Percentiles rank a stretch among this genome's conserved stretches.
Conservation (phyloP, 1,284 basidiomycete species). For the Inonotus obliquus region DNA sequence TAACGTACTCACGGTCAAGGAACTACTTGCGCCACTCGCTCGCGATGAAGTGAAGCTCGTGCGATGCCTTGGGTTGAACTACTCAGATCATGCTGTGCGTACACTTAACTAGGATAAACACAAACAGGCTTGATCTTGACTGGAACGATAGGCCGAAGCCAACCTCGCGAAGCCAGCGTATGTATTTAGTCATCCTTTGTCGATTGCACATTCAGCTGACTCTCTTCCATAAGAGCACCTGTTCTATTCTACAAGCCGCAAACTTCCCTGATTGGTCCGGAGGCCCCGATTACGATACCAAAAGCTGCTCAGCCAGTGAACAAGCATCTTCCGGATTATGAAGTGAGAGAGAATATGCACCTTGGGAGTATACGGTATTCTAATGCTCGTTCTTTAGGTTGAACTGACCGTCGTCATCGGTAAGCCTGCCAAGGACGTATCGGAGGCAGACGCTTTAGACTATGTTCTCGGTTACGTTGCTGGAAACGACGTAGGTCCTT, state of each 20-base stretch:
- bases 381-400: conserved; percentile 30
- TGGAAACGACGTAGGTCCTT: conserved; percentile 64
- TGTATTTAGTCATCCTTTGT: conserved; percentile 22
- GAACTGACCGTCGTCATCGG: conserved; percentile 86
- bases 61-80: conserved; percentile 78
- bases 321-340: conserved; percentile 79
- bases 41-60: conserved; percentile 63
- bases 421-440: conserved; percentile 72
- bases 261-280: conserved; percentile 66
- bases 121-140: neutral
- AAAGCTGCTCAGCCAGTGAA: conserved; percentile 63
- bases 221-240: conserved; percentile 46
- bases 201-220: neutral
- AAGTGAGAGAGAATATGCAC: conserved; percentile 29
- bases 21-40: conserved; percentile 66
- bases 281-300: conserved; percentile 64
- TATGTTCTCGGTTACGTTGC: conserved; percentile 80
- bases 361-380: neutral
- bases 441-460: conserved; percentile 69
- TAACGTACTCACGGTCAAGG: conserved; percentile 61
- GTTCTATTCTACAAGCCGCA: conserved; percentile 80
- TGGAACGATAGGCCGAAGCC: conserved; percentile 53
- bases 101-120: neutral
- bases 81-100: conserved; percentile 72
- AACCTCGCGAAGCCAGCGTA: conserved; percentile 60